Evolutionary conservation across 192 early-diverging fungal genomes (phyloP), one percentile per base, ranked within the genome.

Genomic region (Fimicolochytrium jonesii): DNA sequence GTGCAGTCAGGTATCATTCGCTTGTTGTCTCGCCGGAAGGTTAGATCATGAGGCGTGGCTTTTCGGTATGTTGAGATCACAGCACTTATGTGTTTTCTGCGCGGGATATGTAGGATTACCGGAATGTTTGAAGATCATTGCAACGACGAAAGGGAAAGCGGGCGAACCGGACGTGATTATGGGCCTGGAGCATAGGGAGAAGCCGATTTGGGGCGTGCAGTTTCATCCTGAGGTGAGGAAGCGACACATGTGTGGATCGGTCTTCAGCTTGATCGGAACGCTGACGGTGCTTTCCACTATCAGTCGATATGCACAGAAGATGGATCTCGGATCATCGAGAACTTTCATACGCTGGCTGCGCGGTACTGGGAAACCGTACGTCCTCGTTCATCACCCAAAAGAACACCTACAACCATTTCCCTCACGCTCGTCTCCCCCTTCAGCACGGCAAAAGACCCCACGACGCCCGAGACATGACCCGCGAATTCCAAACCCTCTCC

Each of bases 1-100:
- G 65, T 37, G 92, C 84, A 0, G 93, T 96, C 6, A 70, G 95
- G 39, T 98, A 98, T 67, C 95, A 98, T 56, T 95, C 93, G 5
- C 70, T 98, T 20, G 76, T 92, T 1, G 86, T 92, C 2, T 77
- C 85, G 42, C 72, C 69, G 28, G 45, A 81, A 31, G 55, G 82
- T 86, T 61, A 64, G 46, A 34, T 30, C 18, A 22, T 23, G 23
- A 59, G n/a, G n/a, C n/a, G n/a, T n/a, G n/a, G n/a, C n/a, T n/a
- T n/a, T n/a, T n/a, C n/a, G n/a, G n/a, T n/a, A n/a, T n/a, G n/a
- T n/a, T n/a, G n/a, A n/a, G n/a, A n/a, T n/a, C n/a, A n/a, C n/a
- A n/a, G n/a, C n/a, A n/a, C n/a, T n/a, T n/a, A n/a, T n/a, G n/a
- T n/a, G n/a, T n/a, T n/a, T n/a, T n/a, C n/a, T n/a, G n/a, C n/a